phyloP scores from a whole-genome alignment of 2,329 filamentous ascomycete genomes.

The Neoascochyta sp. region DNA sequence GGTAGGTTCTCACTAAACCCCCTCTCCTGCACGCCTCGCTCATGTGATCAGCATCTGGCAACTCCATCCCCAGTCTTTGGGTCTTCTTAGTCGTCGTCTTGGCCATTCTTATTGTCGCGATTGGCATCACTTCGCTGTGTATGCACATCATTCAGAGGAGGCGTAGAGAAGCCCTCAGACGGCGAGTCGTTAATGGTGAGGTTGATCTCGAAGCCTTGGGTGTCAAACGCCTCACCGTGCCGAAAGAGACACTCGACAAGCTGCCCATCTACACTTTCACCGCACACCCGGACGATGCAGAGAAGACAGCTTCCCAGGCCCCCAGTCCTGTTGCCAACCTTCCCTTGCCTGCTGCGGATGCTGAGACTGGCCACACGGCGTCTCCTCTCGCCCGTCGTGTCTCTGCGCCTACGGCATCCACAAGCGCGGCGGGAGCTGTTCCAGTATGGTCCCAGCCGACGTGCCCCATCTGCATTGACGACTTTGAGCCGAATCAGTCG shows the following conservation, averaged over 20 bases:
- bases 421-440: constrained; percentile 7
- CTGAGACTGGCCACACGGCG: constrained; percentile 16
- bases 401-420: constrained; percentile 18
- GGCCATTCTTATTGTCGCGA: constrained; percentile 65
- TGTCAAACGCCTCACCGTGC: constrained; percentile 77
- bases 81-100: constrained; percentile 68
- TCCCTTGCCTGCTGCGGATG: constrained; percentile 10
- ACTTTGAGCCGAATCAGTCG: constrained; percentile 66
- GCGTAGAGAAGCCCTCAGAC: constrained; percentile 63
- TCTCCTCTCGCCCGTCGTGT: constrained; percentile 12
- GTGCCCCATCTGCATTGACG: constrained; percentile 86
- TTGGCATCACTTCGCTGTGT: constrained; percentile 61
- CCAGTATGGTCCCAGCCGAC: constrained; percentile 64
- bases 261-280: constrained; percentile 78
- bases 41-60: constrained; percentile 47
- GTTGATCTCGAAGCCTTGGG: constrained; percentile 83
- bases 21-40: too few species aligned
- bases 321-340: constrained; percentile 9
- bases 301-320: constrained; percentile 15
- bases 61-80: constrained; percentile 71
- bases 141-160: constrained; percentile 77
- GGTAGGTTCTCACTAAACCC: too few species aligned
- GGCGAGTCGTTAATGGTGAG: constrained; percentile 71
- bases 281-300: constrained; percentile 7
- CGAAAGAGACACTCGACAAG: constrained; percentile 63